Conservation (phyloP, 176 grass and related monocot species). For the Pontederia crassipes region DNA sequence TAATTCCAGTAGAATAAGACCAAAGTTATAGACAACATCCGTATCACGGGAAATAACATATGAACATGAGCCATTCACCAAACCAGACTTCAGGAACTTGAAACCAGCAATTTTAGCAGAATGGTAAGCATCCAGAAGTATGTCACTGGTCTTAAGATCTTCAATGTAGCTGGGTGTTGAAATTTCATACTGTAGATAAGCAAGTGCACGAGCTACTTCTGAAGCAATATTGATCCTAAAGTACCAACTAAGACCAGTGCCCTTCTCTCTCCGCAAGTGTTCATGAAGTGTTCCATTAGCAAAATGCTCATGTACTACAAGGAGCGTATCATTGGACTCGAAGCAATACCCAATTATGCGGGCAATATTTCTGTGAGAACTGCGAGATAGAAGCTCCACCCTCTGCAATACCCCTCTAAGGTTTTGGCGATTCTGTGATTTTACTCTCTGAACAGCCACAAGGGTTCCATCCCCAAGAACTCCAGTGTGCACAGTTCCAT, state of each 20-base stretch:
- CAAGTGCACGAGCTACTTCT: conserved; percentile 67
- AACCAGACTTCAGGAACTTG: conserved; percentile 31
- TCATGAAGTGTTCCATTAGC: conserved; percentile 65
- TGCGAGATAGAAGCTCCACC: conserved; percentile 54
- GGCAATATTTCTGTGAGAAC: conserved; percentile 59
- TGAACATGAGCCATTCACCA: conserved; percentile 26
- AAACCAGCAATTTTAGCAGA: conserved; percentile 63
- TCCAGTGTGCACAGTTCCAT: conserved; percentile 44
- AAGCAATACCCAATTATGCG: conserved; percentile 78
- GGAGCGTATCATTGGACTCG: conserved; percentile 40
- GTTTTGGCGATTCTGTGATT: conserved; percentile 36
- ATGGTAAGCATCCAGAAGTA: conserved; percentile 47
- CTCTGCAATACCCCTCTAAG: conserved; percentile 41
- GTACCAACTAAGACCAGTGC: conserved; percentile 61
- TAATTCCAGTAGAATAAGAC: conserved; percentile 60
- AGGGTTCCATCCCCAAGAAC: conserved; percentile 56
- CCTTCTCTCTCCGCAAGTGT: conserved; percentile 37
- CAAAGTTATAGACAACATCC: conserved; percentile 62
- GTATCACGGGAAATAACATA: conserved; percentile 26
- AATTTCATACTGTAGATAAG: conserved; percentile 59
- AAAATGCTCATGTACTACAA: conserved; percentile 80
- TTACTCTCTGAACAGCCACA: conserved; percentile 74
- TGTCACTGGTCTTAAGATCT: conserved; percentile 63
- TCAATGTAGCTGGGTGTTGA: conserved; percentile 41
- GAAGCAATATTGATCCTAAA: conserved; percentile 64